Base-by-base conservation (phyloP, 176 grass and related monocot genomes). In the Microstegium vimineum region DNA sequence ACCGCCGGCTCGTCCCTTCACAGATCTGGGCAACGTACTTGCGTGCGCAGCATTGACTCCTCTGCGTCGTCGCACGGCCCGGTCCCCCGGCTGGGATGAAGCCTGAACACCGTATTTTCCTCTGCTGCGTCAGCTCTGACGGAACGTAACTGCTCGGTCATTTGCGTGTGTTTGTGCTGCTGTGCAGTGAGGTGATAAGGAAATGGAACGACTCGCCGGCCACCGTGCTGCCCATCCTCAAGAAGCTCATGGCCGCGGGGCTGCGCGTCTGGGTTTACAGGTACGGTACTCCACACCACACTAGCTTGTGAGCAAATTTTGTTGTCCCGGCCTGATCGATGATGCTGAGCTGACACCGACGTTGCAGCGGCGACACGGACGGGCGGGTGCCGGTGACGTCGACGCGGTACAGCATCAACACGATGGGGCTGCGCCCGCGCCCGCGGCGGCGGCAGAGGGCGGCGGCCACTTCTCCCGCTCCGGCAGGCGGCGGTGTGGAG, bases 121-220 rank as follows among this genome's bases (percentile, higher is more conserved):
- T 51, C 47, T 51, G 49, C 49, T 52, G 49, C 49, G 47, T n/a
- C 20, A 20, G 22, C 25, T 70, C 47, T 47, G 66, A 27, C 59
- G 22, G 25, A 5, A 37, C 14, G 84, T 81, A 27, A 68, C 66
- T 7, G 37, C 18, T 54, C 37, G 36, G 7, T 37, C 28, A 42
- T 38, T 68, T 4, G n/a, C n/a, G n/a, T 42, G 9, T 78, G 17
- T 27, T 45, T 49, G 27, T 56, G 26, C 74, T 30, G 36, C 23
- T 84, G 65, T 84, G 65, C 92, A 98, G 95, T 27, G 79, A 92
- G 60, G 84, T 94, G 2, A 98, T 98, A 38, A 59, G 69, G 2
- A 98, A 87, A 42, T 98, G 95, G 95, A 93, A 90, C 69, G 95
- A 98, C 85, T 98, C 95, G 43, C 92, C 95, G 59, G 26, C 92